These are phyloP conservation scores for Bothriochloa decipiens DNA, from an alignment of 176 grass and related monocot genomes.

Conservation along the genomic window DNA sequence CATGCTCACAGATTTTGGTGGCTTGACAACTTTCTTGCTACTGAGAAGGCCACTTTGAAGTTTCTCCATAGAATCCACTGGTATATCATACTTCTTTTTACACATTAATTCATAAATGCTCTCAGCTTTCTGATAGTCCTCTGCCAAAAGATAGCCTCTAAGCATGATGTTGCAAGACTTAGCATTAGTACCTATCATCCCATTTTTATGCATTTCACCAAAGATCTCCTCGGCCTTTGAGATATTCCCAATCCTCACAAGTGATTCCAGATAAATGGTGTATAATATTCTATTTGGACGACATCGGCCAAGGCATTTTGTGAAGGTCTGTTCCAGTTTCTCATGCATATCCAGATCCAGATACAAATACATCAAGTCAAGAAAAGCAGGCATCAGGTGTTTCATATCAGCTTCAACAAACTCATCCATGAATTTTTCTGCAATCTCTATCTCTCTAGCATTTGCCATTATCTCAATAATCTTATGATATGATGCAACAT, in stretches of 20 bases:
- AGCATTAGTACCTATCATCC: slow-evolving; percentile 79
- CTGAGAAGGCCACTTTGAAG: slow-evolving; percentile 65
- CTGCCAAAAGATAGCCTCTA: slow-evolving; percentile 68
- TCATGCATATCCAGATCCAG: slow-evolving; percentile 85
- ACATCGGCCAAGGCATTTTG: slow-evolving; percentile 69
- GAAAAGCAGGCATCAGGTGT: slow-evolving; percentile 89
- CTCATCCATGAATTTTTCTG: slow-evolving; percentile 71
- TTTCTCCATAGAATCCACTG: slow-evolving; percentile 63
- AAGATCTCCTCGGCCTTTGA: slow-evolving; percentile 79
- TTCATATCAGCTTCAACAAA: slow-evolving; percentile 80
- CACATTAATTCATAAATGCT: slow-evolving; percentile 85
- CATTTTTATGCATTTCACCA: slow-evolving; percentile 78
- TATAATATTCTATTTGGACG: slow-evolving; percentile 80
- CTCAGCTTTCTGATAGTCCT: slow-evolving; percentile 79
- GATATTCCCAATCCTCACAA: slow-evolving; percentile 63
- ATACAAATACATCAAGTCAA: slow-evolving; percentile 80
- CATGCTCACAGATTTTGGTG: slow-evolving; percentile 67
- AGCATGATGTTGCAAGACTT: slow-evolving; percentile 87
- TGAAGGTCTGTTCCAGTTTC: slow-evolving; percentile 66
- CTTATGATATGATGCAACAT: slow-evolving; percentile 85
- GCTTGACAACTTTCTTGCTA: slow-evolving; percentile 67
- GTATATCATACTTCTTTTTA: slow-evolving; percentile 82
- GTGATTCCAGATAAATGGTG: slow-evolving; percentile 81
- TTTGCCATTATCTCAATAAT: slow-evolving; percentile 91
- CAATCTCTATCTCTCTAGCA: slow-evolving; percentile 56